Conservation (phyloP, 441 rosid genomes). For the Populus hybrid region DNA sequence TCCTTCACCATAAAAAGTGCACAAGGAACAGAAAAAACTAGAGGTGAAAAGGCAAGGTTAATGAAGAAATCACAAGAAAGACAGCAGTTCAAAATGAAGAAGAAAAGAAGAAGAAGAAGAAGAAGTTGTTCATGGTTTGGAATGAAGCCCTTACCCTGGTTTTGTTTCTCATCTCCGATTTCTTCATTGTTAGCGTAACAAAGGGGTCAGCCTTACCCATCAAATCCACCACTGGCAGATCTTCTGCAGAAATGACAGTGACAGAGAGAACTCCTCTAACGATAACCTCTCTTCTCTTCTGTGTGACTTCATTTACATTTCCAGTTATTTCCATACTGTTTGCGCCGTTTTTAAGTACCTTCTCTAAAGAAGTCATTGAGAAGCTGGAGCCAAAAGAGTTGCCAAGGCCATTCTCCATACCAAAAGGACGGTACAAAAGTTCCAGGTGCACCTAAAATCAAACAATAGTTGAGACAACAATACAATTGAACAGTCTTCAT, state of each 20-base stretch:
- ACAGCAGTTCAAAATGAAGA: background rate
- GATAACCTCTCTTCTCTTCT: constrained; percentile 65
- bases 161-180: constrained; percentile 57
- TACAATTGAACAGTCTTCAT: background rate
- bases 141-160: constrained; percentile 52
- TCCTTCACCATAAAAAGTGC: background rate
- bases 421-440: constrained; percentile 34
- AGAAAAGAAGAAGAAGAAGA: background rate
- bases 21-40: background rate
- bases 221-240: constrained; percentile 70
- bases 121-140: background rate
- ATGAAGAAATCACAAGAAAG: background rate
- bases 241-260: constrained; percentile 74
- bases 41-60: background rate
- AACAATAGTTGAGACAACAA: background rate
- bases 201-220: constrained; percentile 92
- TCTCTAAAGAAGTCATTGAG: constrained; percentile 33
- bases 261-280: constrained; percentile 91
- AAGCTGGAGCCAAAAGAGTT: constrained; percentile 22
- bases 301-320: constrained; percentile 18
- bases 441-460: constrained; percentile 34
- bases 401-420: constrained; percentile 20
- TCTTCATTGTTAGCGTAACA: constrained; percentile 75
- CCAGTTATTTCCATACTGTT: constrained; percentile 31
- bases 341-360: constrained; percentile 23